phyloP scores from a whole-genome alignment of 345 rosid genomes.

The Geranium rotundifolium region DNA sequence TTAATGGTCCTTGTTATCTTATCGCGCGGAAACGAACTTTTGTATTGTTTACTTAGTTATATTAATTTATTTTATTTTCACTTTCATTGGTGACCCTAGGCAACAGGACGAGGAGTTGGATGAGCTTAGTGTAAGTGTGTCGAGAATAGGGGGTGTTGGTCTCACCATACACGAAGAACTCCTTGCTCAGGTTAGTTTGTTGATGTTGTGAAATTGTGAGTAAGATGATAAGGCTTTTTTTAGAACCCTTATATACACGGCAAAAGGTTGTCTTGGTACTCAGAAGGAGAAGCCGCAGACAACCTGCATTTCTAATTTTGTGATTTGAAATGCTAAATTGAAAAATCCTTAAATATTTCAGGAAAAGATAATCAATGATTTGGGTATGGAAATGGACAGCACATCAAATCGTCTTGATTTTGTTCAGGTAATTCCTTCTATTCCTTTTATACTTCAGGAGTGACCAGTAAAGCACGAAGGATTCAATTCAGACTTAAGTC shows the following conservation, averaged over 20 bases:
- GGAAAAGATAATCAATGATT: constrained; percentile 78
- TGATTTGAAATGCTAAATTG: neutral
- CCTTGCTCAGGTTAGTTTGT: constrained; percentile 31
- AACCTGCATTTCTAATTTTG: neutral
- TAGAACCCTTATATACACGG: neutral
- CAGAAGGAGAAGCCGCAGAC: neutral
- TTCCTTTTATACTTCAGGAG: neutral
- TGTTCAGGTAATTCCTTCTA: constrained; percentile 57
- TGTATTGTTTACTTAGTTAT: neutral
- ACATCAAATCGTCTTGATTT: constrained; percentile 89
- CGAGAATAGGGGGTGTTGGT: constrained; percentile 90
- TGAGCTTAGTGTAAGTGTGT: constrained; percentile 82
- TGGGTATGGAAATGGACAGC: constrained; percentile 82
- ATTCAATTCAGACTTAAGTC: neutral
- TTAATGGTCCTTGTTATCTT: no score
- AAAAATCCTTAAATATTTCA: constrained; percentile 13
- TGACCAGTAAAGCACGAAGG: neutral
- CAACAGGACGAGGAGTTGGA: constrained; percentile 96
- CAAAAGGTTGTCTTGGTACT: neutral
- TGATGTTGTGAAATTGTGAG: neutral
- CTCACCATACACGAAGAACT: constrained; percentile 98
- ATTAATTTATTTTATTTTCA: no score
- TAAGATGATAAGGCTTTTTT: neutral
- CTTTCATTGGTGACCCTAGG: constrained; percentile 25
- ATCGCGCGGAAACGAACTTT: neutral